These are phyloP conservation scores for Cystobasidiopsis lactophilus DNA, from an alignment of 768 basidiomycete genomes.

Conservation along the genomic window DNA sequence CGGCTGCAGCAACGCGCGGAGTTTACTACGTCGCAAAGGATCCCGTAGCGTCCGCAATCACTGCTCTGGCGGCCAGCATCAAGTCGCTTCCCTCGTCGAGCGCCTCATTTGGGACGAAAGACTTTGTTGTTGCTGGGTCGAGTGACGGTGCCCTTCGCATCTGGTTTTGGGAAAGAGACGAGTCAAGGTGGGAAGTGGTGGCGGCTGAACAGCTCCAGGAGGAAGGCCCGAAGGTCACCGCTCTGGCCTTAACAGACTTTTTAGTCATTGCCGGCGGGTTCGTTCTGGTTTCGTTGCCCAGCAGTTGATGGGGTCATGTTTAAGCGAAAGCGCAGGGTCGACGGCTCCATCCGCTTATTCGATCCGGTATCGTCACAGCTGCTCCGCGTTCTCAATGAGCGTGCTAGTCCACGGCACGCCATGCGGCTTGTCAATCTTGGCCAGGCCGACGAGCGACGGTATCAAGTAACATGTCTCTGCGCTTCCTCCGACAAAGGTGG, in stretches of 20 bases:
- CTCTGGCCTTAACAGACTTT: conserved; percentile 2
- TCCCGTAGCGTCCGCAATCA: neutral
- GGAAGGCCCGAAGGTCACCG: conserved; percentile 1
- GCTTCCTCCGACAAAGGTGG: neutral
- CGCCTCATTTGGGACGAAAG: neutral
- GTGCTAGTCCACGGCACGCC: conserved; percentile 6
- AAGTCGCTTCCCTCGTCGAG: too few species aligned
- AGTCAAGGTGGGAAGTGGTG: neutral
- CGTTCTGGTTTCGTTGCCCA: too few species aligned
- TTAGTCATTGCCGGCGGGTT: conserved; percentile 4
- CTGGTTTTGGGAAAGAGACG: neutral
- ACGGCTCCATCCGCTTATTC: conserved; percentile 4
- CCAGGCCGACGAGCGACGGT: conserved; percentile 5
- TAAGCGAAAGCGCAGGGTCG: neutral
- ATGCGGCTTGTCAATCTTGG: conserved; percentile 2
- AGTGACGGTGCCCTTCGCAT: conserved; percentile 3
- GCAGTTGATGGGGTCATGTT: too few species aligned
- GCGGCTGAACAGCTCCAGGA: conserved; percentile 5
- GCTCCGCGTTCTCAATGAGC: conserved; percentile 7
- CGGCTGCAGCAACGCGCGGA: too few species aligned
- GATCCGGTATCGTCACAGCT: conserved; percentile 2
- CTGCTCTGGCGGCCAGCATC: neutral
- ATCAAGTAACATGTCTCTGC: conserved; percentile 1
- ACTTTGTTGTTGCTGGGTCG: conserved; percentile 6
- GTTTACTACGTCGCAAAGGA: too few species aligned